Percentiles rank a stretch among this genome's conserved stretches.
Evolutionary conservation across 805 yeast species (phyloP).

Genomic region (Kazachstania psychrophila): DNA sequence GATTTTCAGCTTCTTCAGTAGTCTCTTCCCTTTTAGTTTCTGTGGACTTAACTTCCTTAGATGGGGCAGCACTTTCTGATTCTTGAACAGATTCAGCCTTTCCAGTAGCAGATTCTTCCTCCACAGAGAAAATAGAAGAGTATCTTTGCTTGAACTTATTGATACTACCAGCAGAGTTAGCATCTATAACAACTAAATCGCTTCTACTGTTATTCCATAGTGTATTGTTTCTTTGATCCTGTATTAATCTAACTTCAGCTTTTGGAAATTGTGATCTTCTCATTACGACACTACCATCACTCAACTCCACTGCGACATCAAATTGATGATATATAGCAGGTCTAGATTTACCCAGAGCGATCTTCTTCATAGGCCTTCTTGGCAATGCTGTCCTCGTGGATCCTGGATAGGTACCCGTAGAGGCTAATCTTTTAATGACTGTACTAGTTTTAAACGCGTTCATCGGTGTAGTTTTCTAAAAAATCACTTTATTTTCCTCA

Average conservation of each 20-base stretch:
- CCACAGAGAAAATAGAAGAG: slow-evolving; percentile 38
- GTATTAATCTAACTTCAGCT: slow-evolving; percentile 72
- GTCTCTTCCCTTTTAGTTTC: slow-evolving; percentile 6
- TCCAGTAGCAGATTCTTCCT: slow-evolving; percentile 12
- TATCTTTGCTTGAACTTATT: slow-evolving; percentile 64
- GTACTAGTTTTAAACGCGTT: neutral
- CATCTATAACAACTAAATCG: slow-evolving; percentile 63
- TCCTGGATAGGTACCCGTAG: slow-evolving; percentile 20
- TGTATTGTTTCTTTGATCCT: slow-evolving; percentile 80
- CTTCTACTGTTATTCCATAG: slow-evolving; percentile 85
- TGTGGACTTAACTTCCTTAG: slow-evolving; percentile 1
- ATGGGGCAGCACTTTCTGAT: neutral
- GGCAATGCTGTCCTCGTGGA: slow-evolving; percentile 24
- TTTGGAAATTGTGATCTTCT: slow-evolving; percentile 85
- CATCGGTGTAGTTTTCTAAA: no score
- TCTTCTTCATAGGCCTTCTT: slow-evolving; percentile 57
- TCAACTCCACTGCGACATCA: slow-evolving; percentile 77
- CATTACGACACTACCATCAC: slow-evolving; percentile 84
- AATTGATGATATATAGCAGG: slow-evolving; percentile 91
- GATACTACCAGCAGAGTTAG: slow-evolving; percentile 76
- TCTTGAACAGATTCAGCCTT: neutral
- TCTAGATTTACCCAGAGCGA: slow-evolving; percentile 74
- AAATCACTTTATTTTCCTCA: no score
- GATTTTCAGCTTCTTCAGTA: slow-evolving; percentile 3
- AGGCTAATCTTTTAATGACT: slow-evolving; percentile 10